Conservation (phyloP, 2,329 filamentous ascomycete species). For the Cryphonectria parasitica region DNA sequence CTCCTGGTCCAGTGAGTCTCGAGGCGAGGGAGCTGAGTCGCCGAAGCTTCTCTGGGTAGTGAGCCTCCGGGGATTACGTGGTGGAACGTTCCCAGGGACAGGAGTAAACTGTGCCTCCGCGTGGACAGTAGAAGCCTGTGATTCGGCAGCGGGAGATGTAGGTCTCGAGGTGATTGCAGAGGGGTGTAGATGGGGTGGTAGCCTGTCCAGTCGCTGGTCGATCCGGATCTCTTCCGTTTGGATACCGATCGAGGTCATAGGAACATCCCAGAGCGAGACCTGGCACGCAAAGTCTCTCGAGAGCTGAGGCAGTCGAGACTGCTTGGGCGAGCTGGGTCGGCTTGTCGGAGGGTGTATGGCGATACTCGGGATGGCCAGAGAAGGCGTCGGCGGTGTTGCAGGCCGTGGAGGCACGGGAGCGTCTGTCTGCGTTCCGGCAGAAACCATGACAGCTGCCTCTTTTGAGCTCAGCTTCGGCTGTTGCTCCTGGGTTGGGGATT, state of each 20-base stretch:
- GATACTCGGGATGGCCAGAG: conserved; percentile 76
- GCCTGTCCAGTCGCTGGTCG: conserved; percentile 73
- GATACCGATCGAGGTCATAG: conserved; percentile 58
- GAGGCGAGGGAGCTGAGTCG: conserved; percentile 57
- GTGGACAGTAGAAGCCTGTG: conserved; percentile 33
- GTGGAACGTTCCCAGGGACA: conserved; percentile 57
- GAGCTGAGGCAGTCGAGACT: conserved; percentile 76
- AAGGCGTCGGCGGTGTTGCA: conserved; percentile 38
- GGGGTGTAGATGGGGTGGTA: conserved; percentile 79
- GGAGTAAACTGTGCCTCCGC: conserved; percentile 52
- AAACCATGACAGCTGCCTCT: conserved; percentile 49
- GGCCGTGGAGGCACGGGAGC: conserved; percentile 38
- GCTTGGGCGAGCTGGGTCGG: conserved; percentile 76
- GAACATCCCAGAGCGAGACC: conserved; percentile 60
- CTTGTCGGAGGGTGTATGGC: conserved; percentile 88
- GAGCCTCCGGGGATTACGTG: conserved; percentile 63
- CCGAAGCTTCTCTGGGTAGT: conserved; percentile 49
- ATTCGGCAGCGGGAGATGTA: conserved; percentile 51
- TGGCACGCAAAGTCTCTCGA: conserved; percentile 84
- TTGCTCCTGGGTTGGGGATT: conserved; percentile 49
- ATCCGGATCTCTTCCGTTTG: conserved; percentile 93
- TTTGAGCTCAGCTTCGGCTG: conserved; percentile 29
- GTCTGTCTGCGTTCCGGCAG: conserved; percentile 67
- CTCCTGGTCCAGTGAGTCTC: conserved; percentile 41
- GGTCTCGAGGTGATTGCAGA: conserved; percentile 71